Evolutionary conservation across 306 rosid species (phyloP).

Genomic region (Prunus padus): DNA sequence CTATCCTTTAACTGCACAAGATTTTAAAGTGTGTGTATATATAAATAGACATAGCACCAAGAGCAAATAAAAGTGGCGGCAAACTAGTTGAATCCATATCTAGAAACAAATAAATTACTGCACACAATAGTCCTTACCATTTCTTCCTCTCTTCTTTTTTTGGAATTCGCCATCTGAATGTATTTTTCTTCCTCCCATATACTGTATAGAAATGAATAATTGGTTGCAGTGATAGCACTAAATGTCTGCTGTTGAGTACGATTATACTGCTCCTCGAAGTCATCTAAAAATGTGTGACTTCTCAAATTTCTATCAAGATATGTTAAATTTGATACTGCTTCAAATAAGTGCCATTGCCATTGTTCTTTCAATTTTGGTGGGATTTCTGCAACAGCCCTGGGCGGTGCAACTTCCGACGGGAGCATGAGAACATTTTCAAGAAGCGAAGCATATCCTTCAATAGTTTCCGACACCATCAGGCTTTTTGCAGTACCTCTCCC

Average conservation of each 20-base stretch:
- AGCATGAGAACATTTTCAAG: constrained; percentile 67
- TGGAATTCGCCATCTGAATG: constrained; percentile 44
- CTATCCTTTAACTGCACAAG: constrained; percentile 82
- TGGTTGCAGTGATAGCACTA: constrained; percentile 26
- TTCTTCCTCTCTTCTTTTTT: constrained; percentile 79
- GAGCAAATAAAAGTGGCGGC: constrained; percentile 4
- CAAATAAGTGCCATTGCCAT: constrained; percentile 87
- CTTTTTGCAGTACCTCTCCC: constrained; percentile 69
- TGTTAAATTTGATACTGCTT: constrained; percentile 50
- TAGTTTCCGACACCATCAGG: constrained; percentile 67
- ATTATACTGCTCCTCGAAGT: constrained; percentile 66
- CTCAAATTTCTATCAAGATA: constrained; percentile 41
- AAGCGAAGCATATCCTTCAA: constrained; percentile 71
- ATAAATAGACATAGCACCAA: constrained; percentile 5
- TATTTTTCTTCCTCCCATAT: constrained; percentile 90
- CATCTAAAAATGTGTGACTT: constrained; percentile 61
- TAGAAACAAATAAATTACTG: constrained; percentile 10
- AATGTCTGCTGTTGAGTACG: constrained; percentile 44
- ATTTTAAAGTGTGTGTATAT: constrained; percentile 13
- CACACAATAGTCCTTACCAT: constrained; percentile 52
- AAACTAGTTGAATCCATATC: constrained; percentile 1
- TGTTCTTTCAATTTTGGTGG: constrained; percentile 59
- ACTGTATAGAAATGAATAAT: constrained; percentile 63
- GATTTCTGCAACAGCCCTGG: constrained; percentile 62
- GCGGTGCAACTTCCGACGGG: constrained; percentile 77